Base-by-base conservation (phyloP, 1,284 basidiomycete species). In the Pyrrhoderma noxium region DNA sequence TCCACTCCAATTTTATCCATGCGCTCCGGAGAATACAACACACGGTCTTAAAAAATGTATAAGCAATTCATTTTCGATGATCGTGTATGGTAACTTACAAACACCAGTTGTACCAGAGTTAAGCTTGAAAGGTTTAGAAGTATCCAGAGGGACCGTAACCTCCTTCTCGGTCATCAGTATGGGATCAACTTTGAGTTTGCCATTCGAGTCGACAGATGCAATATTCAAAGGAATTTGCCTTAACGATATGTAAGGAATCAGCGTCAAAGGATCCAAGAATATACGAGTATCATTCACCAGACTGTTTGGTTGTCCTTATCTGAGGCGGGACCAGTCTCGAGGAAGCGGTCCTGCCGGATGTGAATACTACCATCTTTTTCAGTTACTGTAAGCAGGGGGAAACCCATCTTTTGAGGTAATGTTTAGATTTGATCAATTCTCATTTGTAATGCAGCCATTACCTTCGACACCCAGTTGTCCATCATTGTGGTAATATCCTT, bases 51-150 rank as follows among this genome's bases (percentile, higher is more conserved):
- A 37, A 37, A 37, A n/a, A n/a, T n/a, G 35, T 16, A 16, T 37
- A 16, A 48, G 3, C 40, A 11, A 8, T 11, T n/a, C 46, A 7
- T 23, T 41, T n/a, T 19, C 39, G 36, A 21, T 47, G 21, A 27
- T 25, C 22, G 3, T n/a, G 41, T 11, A 49, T 16, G 2, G 22
- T 38, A 22, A 72, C 88, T 59, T 60, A 89, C 89, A 98, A 61
- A 96, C 89, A 59, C 94, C 93, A 51, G 81, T 79, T 1, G 92
- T 93, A 49, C 85, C 87, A 13, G 85, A 86, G 65, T 98, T 99
- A 55, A 99, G 72, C 70, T 97, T 96, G 67, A 82, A 87, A 21
- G 83, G 75, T 62, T 77, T 82, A 64, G 68, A 80, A 3, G 78
- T 82, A 64, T 89, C 82, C 31, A 97, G 63, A 18, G 77, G 67